phyloP scores from a whole-genome alignment of 345 rosid species.

The Citropsis articulata region DNA sequence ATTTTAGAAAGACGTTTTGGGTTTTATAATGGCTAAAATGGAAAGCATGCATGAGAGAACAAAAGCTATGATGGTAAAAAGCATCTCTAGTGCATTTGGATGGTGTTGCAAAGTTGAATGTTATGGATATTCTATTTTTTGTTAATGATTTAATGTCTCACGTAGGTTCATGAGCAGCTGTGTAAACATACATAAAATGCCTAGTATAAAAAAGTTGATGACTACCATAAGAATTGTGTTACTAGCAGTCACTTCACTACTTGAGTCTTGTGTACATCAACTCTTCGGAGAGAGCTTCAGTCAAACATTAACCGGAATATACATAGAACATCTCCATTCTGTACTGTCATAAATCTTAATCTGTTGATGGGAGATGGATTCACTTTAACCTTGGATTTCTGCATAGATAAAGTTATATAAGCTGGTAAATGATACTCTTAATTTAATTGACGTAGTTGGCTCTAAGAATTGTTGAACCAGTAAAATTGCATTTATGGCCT shows the following conservation, averaged over 20 bases:
- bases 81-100: neutral
- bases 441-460: neutral
- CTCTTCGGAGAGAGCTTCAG: neutral
- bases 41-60: neutral
- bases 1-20: neutral
- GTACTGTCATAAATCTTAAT: neutral
- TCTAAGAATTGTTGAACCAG: neutral
- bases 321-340: neutral
- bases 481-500: neutral
- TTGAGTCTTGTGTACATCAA: neutral
- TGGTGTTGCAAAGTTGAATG: neutral
- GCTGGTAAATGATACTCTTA: neutral
- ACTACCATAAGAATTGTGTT: neutral
- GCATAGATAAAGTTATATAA: neutral
- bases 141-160: neutral
- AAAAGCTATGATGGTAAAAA: neutral
- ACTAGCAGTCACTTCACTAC: neutral
- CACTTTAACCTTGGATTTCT: neutral
- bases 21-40: neutral
- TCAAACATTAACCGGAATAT: neutral
- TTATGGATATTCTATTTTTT: neutral
- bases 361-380: neutral
- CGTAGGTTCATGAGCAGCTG: neutral
- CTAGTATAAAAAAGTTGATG: neutral
- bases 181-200: neutral